Evolutionary conservation across 441 rosid species (phyloP), one percentile per base, ranked within the genome.

Genomic region (Flueggea neowawraea): DNA sequence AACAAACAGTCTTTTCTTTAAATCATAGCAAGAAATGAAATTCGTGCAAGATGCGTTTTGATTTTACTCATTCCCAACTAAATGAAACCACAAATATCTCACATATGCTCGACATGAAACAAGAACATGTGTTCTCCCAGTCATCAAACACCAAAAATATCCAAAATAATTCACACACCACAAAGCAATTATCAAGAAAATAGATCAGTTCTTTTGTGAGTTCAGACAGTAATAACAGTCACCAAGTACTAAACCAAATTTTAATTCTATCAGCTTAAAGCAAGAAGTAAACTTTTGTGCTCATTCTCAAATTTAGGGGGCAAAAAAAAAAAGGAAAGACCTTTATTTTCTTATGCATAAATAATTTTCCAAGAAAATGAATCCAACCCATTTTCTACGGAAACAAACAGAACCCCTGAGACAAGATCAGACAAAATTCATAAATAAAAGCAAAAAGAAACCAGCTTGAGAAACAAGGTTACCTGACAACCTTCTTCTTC

Each of bases 401-500:
- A 68, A 52, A 22, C 3, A 9, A 67, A n/a, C 41, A 41, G 10
- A 65, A 45, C 56, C 33, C 59, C 15, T 36, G 54, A 53, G 52
- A 12, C 51, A 55, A 64, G 55, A 58, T 32, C 39, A 58, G 14
- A 11, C 45, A 67, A 45, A 71, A 57, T 9, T 36, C 39, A 17
- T 10, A 10, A 47, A 12, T 11, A 16, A 39, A 28, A 57, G 6
- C 5, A 13, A 54, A 17, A 52, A 33, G 17, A 12, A 13, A 22
- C 0, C 12, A 36, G 41, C 41, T 36, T 36, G 41, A 58, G 10
- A 17, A 36, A 60, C 78, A 36, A 4, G 41, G 41, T 76, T 32
- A 82, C 97, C 84, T 88, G 55, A 86, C 84, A 65, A 86, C 81
- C 77, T 76, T 86, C 53, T 79, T n/a, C n/a, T n/a, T 88, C 75